Evolutionary conservation across 352 stramenopile genomes (phyloP).

Genomic region (Globisporangium yorkense): DNA sequence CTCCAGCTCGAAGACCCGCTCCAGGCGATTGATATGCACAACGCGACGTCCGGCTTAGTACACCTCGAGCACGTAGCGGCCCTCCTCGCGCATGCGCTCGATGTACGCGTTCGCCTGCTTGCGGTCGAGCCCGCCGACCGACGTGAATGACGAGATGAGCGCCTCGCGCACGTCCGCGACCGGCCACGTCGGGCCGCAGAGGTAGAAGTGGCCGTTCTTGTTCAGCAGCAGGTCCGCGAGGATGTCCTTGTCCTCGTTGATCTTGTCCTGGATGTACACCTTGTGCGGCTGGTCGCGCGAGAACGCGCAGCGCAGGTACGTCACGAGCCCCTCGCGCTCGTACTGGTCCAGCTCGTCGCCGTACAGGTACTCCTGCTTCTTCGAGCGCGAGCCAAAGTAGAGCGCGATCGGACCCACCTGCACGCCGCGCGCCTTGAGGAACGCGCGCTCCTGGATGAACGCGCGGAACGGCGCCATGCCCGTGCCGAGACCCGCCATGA

Average conservation of each 20-base stretch:
- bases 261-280: slow-evolving; percentile 88
- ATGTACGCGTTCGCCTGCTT: slow-evolving; percentile 67
- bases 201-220: slow-evolving; percentile 81
- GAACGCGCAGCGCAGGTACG: slow-evolving; percentile 80
- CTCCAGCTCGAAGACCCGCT: neutral
- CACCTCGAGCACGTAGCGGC: slow-evolving; percentile 79
- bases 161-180: slow-evolving; percentile 72
- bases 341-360: slow-evolving; percentile 86
- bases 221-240: slow-evolving; percentile 66
- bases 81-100: slow-evolving; percentile 74
- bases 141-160: slow-evolving; percentile 48
- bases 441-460: slow-evolving; percentile 87
- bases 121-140: slow-evolving; percentile 46
- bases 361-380: slow-evolving; percentile 95
- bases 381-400: slow-evolving; percentile 95
- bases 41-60: slow-evolving; percentile 39
- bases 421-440: slow-evolving; percentile 53
- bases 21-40: neutral
- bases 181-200: slow-evolving; percentile 80
- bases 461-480: slow-evolving; percentile 88
- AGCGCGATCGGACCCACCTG: slow-evolving; percentile 73
- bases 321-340: slow-evolving; percentile 76
- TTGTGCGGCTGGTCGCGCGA: slow-evolving; percentile 87
- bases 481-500: slow-evolving; percentile 85
- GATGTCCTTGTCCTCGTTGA: slow-evolving; percentile 74